These are phyloP conservation scores for Rubia peregrina DNA, from an alignment of 305 asterid species.

Conservation along the genomic window DNA sequence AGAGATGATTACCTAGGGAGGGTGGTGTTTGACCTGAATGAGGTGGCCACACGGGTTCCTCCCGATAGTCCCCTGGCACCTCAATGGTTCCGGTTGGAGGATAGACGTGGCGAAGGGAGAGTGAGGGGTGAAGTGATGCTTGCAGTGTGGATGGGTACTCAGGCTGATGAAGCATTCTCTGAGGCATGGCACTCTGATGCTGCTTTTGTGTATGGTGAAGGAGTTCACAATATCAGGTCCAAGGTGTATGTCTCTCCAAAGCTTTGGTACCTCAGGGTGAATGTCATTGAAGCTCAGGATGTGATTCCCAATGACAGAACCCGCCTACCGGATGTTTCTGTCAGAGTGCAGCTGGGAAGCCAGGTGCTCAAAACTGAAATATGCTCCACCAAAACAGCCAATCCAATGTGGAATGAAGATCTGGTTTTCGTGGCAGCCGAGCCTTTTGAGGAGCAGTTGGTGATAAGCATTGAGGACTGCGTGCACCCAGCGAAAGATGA, in stretches of 20 bases:
- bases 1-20: slow-evolving; percentile 45
- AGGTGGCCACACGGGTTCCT: slow-evolving; percentile 50
- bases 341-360: slow-evolving; percentile 43
- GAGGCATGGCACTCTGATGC: slow-evolving; percentile 64
- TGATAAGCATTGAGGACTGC: slow-evolving; percentile 41
- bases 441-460: slow-evolving; percentile 50
- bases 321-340: slow-evolving; percentile 39
- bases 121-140: slow-evolving; percentile 48
- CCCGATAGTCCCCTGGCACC: slow-evolving; percentile 63
- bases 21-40: slow-evolving; percentile 47
- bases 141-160: slow-evolving; percentile 63
- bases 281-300: slow-evolving; percentile 56
- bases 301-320: slow-evolving; percentile 38
- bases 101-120: slow-evolving; percentile 35
- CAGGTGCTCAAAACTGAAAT: slow-evolving; percentile 39
- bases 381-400: slow-evolving; percentile 36
- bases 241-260: slow-evolving; percentile 55
- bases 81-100: slow-evolving; percentile 53
- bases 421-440: slow-evolving; percentile 50
- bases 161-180: slow-evolving; percentile 54
- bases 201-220: slow-evolving; percentile 45
- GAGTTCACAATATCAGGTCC: slow-evolving; percentile 37
- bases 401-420: slow-evolving; percentile 54
- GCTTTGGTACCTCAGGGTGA: slow-evolving; percentile 55
- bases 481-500: slow-evolving; percentile 45